Conservation (phyloP, 371 early-diverging fungal genomes). For the Quaeritorhiza haematococci region DNA sequence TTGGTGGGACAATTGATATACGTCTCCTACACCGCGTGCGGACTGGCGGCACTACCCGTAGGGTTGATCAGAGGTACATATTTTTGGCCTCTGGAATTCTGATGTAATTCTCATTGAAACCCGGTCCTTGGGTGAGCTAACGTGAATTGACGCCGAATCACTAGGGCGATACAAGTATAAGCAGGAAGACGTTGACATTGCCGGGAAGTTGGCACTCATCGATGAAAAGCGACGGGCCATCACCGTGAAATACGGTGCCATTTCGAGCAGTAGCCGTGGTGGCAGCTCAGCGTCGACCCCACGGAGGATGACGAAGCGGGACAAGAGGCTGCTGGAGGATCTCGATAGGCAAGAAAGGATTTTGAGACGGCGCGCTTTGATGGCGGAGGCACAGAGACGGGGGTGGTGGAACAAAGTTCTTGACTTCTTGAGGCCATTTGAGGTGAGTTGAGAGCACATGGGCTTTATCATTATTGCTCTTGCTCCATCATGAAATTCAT, state of each 20-base stretch:
- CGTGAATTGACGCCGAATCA: too few species aligned
- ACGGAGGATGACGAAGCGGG: neutral
- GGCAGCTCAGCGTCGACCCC: neutral
- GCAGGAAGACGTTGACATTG: too few species aligned
- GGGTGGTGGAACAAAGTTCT: neutral
- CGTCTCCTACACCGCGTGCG: constrained; percentile 52
- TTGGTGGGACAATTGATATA: constrained; percentile 44
- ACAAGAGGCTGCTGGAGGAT: neutral
- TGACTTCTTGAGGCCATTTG: neutral
- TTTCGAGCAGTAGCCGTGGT: neutral
- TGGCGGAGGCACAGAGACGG: neutral
- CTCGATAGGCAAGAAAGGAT: neutral
- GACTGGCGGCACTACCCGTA: constrained; percentile 50
- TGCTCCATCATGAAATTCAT: too few species aligned
- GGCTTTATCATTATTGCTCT: too few species aligned
- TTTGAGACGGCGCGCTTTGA: neutral
- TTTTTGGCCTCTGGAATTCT: neutral
- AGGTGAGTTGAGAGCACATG: too few species aligned
- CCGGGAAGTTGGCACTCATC: neutral
- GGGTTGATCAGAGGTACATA: constrained; percentile 31
- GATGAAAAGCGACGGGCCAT: neutral
- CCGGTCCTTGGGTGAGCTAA: too few species aligned
- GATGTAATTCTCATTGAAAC: too few species aligned
- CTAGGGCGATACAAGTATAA: too few species aligned
- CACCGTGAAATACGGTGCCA: neutral